Conservation (phyloP, 2,329 filamentous ascomycete genomes). For the Aspergillus pseudonomiae region DNA sequence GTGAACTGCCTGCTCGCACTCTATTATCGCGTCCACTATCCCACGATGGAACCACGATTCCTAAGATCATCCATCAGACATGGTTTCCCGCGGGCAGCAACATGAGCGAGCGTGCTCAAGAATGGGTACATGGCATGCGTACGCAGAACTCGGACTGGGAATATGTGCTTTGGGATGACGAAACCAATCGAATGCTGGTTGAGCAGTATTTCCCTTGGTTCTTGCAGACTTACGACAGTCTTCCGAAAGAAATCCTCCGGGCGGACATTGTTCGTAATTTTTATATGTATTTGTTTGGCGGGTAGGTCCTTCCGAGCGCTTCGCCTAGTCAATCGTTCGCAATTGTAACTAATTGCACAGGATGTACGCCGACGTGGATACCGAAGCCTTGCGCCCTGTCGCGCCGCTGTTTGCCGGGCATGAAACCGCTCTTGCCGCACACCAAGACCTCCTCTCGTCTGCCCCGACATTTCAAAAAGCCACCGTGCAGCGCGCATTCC, state of each 20-base stretch:
- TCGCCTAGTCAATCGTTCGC: background rate
- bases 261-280: slow-evolving; percentile 24
- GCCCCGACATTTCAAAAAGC: background rate
- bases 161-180: slow-evolving; percentile 27
- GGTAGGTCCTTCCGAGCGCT: slow-evolving; percentile 10
- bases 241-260: slow-evolving; percentile 25
- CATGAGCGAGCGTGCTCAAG: slow-evolving; percentile 23
- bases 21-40: slow-evolving; percentile 20
- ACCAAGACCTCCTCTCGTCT: slow-evolving; percentile 6
- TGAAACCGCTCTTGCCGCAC: slow-evolving; percentile 13
- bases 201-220: slow-evolving; percentile 24
- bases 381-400: slow-evolving; percentile 23
- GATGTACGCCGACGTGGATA: slow-evolving; percentile 28
- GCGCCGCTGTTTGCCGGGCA: slow-evolving; percentile 20
- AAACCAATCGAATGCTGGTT: slow-evolving; percentile 22
- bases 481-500: slow-evolving; percentile 19
- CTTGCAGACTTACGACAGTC: slow-evolving; percentile 15
- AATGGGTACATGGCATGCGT: slow-evolving; percentile 22
- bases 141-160: slow-evolving; percentile 22
- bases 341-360: slow-evolving; percentile 5
- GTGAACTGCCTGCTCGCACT: slow-evolving; percentile 11
- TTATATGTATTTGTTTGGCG: slow-evolving; percentile 26
- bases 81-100: slow-evolving; percentile 27
- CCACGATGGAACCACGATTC: slow-evolving; percentile 18
- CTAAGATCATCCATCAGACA: slow-evolving; percentile 27